Evolutionary conservation across 1,284 basidiomycete species (phyloP), one percentile per base, ranked within the genome.

Genomic region (Schizopora paradoxa): DNA sequence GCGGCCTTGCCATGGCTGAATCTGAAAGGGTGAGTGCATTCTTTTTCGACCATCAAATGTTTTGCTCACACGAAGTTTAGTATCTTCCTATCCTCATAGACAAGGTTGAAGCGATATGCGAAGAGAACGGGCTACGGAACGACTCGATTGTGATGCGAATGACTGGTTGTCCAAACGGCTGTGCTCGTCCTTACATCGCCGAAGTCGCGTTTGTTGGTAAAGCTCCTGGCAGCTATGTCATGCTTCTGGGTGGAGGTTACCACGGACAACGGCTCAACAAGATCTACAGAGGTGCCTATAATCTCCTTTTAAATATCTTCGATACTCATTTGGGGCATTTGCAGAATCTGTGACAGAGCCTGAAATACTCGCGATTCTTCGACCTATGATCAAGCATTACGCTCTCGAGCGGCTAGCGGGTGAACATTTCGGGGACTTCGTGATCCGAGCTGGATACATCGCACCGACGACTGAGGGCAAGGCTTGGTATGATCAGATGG

Each of bases 151-250:
- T 96, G 47, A 96, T 98, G 91, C 82, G 95, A 49, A 98, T 98
- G 95, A 94, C 91, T 13, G 91, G 92, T 32, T 95, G 92, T 62
- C 92, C 92, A 8, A 95, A 95, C 61, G 92, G 91, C 44, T 94
- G 92, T 62, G 88, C 91, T 7, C 76, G 94, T 51, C 94, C 95
- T n/a, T 98, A 95, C 69, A 72, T 95, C 45, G 95, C 87, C 45
- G 94, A 99, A 72, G 77, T 98, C 29, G 94, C 91, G 0, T 97
- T 99, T 58, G 86, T 99, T 38, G 95, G 95, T 42, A 99, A 98
- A 69, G 94, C 95, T 0, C 91, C 88, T 1, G 94, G 92, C 14
- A 79, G 83, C 33, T 99, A 99, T 64, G 66, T 87, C 38, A 97
- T 99, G 94, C 77, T 98, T 35, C 82, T 99, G 19, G 95, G 96